These are phyloP conservation scores for Rhipidocladum racemiflorum DNA, from an alignment of 176 grass and related monocot species.

Conservation along the genomic window DNA sequence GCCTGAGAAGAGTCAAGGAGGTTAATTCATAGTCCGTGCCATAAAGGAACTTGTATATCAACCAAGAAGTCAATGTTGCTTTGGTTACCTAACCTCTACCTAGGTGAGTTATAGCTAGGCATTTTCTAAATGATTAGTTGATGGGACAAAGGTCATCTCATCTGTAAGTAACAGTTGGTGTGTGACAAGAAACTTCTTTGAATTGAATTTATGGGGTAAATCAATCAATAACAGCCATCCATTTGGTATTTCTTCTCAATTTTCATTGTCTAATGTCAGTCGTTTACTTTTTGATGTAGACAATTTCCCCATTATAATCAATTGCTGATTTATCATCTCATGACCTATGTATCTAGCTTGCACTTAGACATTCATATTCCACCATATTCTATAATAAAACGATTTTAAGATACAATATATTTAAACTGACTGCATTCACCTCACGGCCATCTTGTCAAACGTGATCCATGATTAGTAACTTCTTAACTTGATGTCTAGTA, in stretches of 20 bases:
- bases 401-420: background rate
- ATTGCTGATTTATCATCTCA: conserved; percentile 6
- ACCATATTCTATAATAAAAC: conserved; percentile 14
- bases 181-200: conserved; percentile 25
- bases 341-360: background rate
- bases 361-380: background rate
- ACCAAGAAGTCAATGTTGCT: conserved; percentile 47
- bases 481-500: conserved; percentile 1
- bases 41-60: conserved; percentile 17
- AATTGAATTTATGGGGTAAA: conserved; percentile 2
- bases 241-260: conserved; percentile 10
- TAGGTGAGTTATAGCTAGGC: conserved; percentile 35
- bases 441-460: conserved; percentile 10
- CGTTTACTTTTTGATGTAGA: background rate
- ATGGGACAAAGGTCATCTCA: conserved; percentile 33
- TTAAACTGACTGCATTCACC: conserved; percentile 13
- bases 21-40: conserved; percentile 25
- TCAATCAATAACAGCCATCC: conserved; percentile 16
- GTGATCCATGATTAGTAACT: conserved; percentile 11
- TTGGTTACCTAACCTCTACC: conserved; percentile 39
- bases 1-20: conserved; percentile 31
- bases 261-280: conserved; percentile 2
- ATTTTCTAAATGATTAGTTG: conserved; percentile 34
- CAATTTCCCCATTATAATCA: background rate
- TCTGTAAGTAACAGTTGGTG: conserved; percentile 21